Conservation (phyloP, 1,284 basidiomycete species). For the Ceraceosorus guamensis region DNA sequence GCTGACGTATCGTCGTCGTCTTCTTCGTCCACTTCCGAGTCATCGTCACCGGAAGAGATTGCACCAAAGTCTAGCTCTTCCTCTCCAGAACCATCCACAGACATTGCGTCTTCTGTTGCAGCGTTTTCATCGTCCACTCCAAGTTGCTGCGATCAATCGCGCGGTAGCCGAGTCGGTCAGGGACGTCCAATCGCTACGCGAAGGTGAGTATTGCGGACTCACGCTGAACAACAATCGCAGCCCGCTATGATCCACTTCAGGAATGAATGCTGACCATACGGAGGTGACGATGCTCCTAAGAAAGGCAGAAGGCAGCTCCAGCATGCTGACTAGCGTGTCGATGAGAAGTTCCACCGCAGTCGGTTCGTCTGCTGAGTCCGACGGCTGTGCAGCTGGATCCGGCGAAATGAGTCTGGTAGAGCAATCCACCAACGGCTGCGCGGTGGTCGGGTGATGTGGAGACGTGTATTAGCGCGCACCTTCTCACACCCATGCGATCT, state of each 20-base stretch:
- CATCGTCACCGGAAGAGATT: constrained; percentile 53
- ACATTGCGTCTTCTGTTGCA: constrained; percentile 13
- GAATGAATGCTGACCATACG: too few relatives aligned
- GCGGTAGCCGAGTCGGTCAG: too few relatives aligned
- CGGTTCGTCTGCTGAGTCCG: constrained; percentile 50
- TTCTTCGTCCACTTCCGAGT: constrained; percentile 53
- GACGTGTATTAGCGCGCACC: too few relatives aligned
- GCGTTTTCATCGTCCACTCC: constrained; percentile 11
- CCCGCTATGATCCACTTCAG: too few relatives aligned
- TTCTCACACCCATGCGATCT: too few relatives aligned
- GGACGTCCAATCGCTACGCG: too few relatives aligned
- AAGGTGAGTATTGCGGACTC: too few relatives aligned
- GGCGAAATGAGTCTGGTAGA: constrained; percentile 24
- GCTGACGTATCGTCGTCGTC: constrained; percentile 48
- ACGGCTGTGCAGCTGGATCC: constrained; percentile 11
- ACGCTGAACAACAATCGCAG: too few relatives aligned
- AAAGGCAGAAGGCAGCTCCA: constrained; percentile 78
- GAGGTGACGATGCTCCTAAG: constrained; percentile 69
- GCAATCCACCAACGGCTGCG: constrained; percentile 44
- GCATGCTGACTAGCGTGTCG: constrained; percentile 76
- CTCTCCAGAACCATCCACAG: too few relatives aligned
- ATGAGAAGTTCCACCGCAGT: constrained; percentile 74
- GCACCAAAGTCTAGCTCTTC: too few relatives aligned
- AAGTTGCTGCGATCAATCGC: too few relatives aligned
- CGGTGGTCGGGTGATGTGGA: too few relatives aligned